These are phyloP conservation scores for Pythium inflatum DNA, from an alignment of 352 stramenopile species.

Conservation along the genomic window DNA sequence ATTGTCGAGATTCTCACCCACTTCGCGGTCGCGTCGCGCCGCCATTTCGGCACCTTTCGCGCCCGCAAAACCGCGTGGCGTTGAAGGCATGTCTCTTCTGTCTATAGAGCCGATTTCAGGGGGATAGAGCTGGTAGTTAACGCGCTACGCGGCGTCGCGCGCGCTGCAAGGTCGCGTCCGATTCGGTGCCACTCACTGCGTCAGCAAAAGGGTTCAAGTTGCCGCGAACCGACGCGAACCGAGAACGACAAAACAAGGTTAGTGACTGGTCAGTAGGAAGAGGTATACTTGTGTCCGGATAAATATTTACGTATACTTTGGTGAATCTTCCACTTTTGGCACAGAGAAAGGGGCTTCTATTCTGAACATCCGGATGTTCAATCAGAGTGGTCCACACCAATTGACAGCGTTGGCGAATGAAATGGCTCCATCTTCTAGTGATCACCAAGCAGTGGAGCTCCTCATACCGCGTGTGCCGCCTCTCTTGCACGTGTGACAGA, in stretches of 20 bases:
- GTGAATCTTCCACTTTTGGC: slow-evolving; percentile 4
- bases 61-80: slow-evolving; percentile 20
- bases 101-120: neutral
- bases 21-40: slow-evolving; percentile 25
- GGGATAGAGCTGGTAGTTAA: neutral
- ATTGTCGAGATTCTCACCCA: neutral
- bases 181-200: neutral
- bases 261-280: neutral
- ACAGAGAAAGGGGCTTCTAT: slow-evolving; percentile 29
- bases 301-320: neutral
- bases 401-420: slow-evolving; percentile 5
- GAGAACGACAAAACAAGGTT: slow-evolving; percentile 15
- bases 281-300: slow-evolving; percentile 22
- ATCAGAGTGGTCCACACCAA: slow-evolving; percentile 27
- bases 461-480: slow-evolving; percentile 1
- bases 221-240: slow-evolving; percentile 19
- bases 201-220: slow-evolving; percentile 30
- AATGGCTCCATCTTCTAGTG: slow-evolving; percentile 27
- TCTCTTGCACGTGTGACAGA: slow-evolving; percentile 31
- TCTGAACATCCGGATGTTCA: slow-evolving; percentile 23
- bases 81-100: neutral
- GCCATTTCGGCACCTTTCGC: slow-evolving; percentile 28
- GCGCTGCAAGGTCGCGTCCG: neutral
- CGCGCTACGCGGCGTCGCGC: neutral
- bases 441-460: slow-evolving; percentile 16